Evolutionary conservation across 306 rosid species (phyloP).

Genomic region (Biancaea sappan): DNA sequence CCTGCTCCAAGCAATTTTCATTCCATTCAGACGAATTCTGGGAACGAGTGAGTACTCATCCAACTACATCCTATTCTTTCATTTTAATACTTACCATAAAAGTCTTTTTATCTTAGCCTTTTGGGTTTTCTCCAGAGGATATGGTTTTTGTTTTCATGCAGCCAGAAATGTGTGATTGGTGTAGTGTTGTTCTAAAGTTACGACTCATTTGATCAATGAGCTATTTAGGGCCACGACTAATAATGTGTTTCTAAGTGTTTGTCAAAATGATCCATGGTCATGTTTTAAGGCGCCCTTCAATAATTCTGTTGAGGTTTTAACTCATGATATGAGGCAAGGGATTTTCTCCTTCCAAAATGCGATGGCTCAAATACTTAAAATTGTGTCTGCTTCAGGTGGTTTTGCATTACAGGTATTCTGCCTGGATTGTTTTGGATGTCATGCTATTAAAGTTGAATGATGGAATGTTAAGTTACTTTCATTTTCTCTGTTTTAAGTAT

Average conservation of each 20-base stretch:
- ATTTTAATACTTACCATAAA: not conserved
- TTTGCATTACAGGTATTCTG: not conserved
- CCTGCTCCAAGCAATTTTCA: conserved; percentile 84
- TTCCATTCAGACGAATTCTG: conserved; percentile 76
- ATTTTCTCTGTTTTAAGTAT: conserved; percentile 2
- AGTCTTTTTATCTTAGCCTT: conserved; percentile 35
- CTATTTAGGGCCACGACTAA: not conserved
- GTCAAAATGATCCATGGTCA: too few relatives aligned
- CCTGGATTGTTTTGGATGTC: not conserved
- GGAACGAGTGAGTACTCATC: conserved; percentile 70
- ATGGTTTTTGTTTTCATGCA: not conserved
- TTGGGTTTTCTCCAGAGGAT: not conserved
- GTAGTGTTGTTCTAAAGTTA: conserved; percentile 3
- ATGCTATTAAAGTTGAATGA: conserved; percentile 18
- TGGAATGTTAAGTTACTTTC: conserved; percentile 8
- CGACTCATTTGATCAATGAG: conserved; percentile 2
- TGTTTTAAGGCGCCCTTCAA: too few relatives aligned
- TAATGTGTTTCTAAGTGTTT: too few relatives aligned
- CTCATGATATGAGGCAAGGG: not conserved
- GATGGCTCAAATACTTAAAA: not conserved
- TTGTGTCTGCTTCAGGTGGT: not conserved
- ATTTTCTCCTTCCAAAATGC: not conserved
- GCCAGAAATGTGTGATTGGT: conserved; percentile 8
- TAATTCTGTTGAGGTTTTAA: too few relatives aligned
- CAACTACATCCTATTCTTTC: not conserved